Conservation (phyloP, 2,329 filamentous ascomycete species). For the Endothia cerciana region DNA sequence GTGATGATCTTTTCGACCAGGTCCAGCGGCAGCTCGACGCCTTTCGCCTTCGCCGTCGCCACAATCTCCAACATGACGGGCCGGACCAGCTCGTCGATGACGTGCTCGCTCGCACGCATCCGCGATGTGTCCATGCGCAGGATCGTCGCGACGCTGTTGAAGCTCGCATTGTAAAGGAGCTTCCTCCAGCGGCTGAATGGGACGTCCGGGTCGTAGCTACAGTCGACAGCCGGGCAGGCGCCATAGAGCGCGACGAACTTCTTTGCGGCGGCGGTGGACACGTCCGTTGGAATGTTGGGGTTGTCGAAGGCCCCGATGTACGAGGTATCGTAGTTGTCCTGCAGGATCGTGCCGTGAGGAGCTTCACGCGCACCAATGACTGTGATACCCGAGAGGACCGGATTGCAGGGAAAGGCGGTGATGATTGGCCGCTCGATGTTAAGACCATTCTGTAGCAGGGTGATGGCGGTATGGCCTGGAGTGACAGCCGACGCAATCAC, state of each 20-base stretch:
- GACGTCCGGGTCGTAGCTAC: conserved; percentile 45
- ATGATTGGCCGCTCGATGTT: conserved; percentile 63
- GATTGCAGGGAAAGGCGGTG: conserved; percentile 52
- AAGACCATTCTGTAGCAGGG: conserved; percentile 66
- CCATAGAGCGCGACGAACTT: conserved; percentile 51
- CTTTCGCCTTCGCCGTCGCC: conserved; percentile 47
- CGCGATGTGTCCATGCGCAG: conserved; percentile 53
- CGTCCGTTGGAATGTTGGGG: conserved; percentile 38
- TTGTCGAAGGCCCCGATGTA: conserved; percentile 47
- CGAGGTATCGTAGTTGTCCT: conserved; percentile 52
- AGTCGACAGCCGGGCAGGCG: conserved; percentile 47
- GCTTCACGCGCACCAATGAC: conserved; percentile 56
- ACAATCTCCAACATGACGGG: conserved; percentile 58
- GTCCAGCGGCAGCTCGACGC: conserved; percentile 46
- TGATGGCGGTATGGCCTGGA: conserved; percentile 53
- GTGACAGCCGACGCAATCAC: conserved; percentile 57
- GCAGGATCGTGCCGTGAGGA: conserved; percentile 50
- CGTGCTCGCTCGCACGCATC: conserved; percentile 48
- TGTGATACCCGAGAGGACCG: conserved; percentile 56
- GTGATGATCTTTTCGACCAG: conserved; percentile 51
- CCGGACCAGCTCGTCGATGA: conserved; percentile 49
- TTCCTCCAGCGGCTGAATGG: conserved; percentile 50
- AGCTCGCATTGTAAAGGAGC: conserved; percentile 51
- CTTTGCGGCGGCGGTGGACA: conserved; percentile 36
- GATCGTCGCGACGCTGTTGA: conserved; percentile 57